Conservation (phyloP, 176 grass and related monocot species). For the Raddia guianensis region DNA sequence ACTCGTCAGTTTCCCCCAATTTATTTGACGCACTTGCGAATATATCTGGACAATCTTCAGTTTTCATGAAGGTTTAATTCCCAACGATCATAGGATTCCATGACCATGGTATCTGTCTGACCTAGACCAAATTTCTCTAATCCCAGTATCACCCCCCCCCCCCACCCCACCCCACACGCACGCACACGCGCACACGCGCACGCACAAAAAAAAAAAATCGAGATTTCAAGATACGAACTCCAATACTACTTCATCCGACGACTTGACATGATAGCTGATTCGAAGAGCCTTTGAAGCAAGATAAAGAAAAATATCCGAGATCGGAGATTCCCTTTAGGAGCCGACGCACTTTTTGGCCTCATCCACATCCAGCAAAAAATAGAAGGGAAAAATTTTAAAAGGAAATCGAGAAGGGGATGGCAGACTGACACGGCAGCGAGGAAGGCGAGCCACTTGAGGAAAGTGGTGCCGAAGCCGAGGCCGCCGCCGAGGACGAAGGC, state of each 20-base stretch:
- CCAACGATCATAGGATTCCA: background rate
- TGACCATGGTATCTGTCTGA: background rate
- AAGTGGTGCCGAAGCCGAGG: conserved; percentile 60
- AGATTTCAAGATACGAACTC: background rate
- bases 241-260: background rate
- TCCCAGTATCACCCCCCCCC: no score
- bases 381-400: no score
- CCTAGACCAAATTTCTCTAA: background rate
- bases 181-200: no score
- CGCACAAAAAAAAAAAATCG: no score
- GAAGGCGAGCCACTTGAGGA: conserved; percentile 86
- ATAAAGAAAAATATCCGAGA: conserved; percentile 2
- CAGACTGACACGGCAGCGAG: conserved; percentile 65
- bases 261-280: background rate
- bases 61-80: background rate
- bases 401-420: background rate
- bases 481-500: conserved; percentile 63
- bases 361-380: background rate
- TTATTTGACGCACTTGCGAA: background rate
- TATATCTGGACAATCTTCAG: background rate
- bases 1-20: background rate
- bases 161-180: no score
- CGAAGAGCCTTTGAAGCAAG: background rate
- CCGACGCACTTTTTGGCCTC: background rate
- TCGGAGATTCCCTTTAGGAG: conserved; percentile 11